Conservation (phyloP, 768 basidiomycete species). For the Pulveroboletus sp. region DNA sequence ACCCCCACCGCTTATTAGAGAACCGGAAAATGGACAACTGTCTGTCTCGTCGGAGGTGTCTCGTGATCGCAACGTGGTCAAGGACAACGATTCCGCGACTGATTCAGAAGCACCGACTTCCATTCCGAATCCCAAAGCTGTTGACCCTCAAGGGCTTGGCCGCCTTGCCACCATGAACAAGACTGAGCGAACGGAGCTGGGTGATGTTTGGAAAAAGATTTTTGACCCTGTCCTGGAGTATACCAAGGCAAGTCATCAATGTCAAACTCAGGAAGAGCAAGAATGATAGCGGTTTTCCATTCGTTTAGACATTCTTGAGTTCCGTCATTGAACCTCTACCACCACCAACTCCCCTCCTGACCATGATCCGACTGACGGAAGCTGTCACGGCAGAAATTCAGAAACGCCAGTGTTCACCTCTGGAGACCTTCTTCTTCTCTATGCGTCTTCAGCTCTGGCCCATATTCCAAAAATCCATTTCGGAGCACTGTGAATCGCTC, state of each 20-base stretch:
- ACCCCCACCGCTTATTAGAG: conserved; percentile 31
- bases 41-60: conserved; percentile 41
- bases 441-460: conserved; percentile 92
- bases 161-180: conserved; percentile 42
- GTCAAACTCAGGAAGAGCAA: background rate
- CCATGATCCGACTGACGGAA: conserved; percentile 91
- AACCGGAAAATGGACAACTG: conserved; percentile 31
- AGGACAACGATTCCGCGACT: conserved; percentile 40
- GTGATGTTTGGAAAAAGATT: conserved; percentile 85
- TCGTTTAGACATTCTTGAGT: conserved; percentile 60
- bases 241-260: conserved; percentile 53
- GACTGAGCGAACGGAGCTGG: conserved; percentile 58
- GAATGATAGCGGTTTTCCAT: background rate
- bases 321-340: conserved; percentile 72
- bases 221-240: conserved; percentile 91
- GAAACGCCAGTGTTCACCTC: conserved; percentile 71
- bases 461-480: conserved; percentile 85
- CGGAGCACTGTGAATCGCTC: conserved; percentile 76
- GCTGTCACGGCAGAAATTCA: conserved; percentile 73
- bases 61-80: conserved; percentile 37
- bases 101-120: conserved; percentile 51
- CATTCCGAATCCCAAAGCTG: conserved; percentile 25
- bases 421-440: conserved; percentile 78
- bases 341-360: conserved; percentile 72
- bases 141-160: conserved; percentile 23